A percentile compares a stretch with the other conserved stretches of the same genome.
Evolutionary conservation across 768 basidiomycete species (phyloP).

Genomic region (Lactarius vividus): DNA sequence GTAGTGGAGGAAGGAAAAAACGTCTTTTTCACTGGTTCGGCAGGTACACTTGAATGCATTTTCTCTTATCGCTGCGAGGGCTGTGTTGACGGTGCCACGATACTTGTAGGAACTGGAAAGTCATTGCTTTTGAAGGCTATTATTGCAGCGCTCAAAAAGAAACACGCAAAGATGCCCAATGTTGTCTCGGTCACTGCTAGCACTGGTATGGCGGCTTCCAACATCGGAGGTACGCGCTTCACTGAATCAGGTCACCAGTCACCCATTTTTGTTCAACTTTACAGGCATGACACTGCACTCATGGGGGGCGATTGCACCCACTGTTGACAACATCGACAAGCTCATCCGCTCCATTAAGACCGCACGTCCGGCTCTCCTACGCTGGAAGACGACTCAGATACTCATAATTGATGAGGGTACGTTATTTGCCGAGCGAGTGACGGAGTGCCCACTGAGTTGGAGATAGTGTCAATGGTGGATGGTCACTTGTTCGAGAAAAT

Average conservation of each 20-base stretch:
- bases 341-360: conserved; percentile 50
- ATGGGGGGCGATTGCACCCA: conserved; percentile 59
- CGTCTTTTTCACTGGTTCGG: conserved; percentile 67
- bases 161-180: conserved; percentile 43
- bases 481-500: conserved; percentile 60
- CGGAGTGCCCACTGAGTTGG: background rate
- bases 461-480: conserved; percentile 67
- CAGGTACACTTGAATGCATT: conserved; percentile 43
- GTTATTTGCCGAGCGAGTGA: too few species aligned
- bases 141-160: conserved; percentile 49
- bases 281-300: conserved; percentile 59
- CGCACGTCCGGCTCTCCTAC: conserved; percentile 51
- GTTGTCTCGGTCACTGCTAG: conserved; percentile 57
- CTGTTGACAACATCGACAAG: conserved; percentile 42
- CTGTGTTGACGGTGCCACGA: background rate
- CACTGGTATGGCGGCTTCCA: conserved; percentile 65
- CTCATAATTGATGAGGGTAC: conserved; percentile 66
- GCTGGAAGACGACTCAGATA: conserved; percentile 57
- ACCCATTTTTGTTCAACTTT: conserved; percentile 27
- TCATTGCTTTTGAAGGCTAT: conserved; percentile 58
- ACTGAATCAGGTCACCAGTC: conserved; percentile 28
- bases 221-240: conserved; percentile 52
- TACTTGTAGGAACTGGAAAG: conserved; percentile 57
- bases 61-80: background rate
- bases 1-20: conserved; percentile 55